phyloP scores from a whole-genome alignment of 140 eudicot genomes.

The Cichorium intybus region DNA sequence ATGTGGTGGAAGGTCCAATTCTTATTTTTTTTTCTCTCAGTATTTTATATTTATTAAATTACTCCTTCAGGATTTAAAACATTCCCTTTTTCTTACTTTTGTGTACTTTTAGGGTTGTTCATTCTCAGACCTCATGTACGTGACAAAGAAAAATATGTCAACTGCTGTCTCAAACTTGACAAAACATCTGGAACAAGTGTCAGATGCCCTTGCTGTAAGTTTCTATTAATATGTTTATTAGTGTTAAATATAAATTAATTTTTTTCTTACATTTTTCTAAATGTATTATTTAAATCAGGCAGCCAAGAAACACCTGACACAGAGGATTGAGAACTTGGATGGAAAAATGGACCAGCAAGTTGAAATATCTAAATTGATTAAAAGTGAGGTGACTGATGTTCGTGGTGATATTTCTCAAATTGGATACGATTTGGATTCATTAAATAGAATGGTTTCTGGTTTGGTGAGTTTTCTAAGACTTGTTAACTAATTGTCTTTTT shows the following conservation, averaged over 20 bases:
- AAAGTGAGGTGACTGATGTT: constrained; percentile 59
- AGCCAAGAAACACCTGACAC: constrained; percentile 78
- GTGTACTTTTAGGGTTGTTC: constrained; percentile 56
- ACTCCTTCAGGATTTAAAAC: not conserved
- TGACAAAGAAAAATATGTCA: constrained; percentile 78
- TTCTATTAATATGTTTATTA: not conserved
- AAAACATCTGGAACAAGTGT: constrained; percentile 78
- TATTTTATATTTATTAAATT: not conserved
- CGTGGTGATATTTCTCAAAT: constrained; percentile 72
- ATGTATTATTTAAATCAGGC: constrained; percentile 44
- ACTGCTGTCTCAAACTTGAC: constrained; percentile 78
- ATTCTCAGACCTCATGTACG: constrained; percentile 95
- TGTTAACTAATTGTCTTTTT: not conserved
- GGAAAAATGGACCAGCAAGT: constrained; percentile 80
- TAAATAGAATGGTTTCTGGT: constrained; percentile 61
- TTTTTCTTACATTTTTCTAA: not conserved
- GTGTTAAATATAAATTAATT: constrained; percentile 6
- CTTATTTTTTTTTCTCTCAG: constrained; percentile 3
- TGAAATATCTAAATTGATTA: constrained; percentile 67
- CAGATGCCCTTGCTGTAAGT: constrained; percentile 88
- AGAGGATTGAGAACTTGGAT: constrained; percentile 83
- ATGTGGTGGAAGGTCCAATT: constrained; percentile 94
- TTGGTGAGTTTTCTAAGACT: constrained; percentile 52
- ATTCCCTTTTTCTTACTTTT: not conserved
- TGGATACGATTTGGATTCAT: constrained; percentile 53